Evolutionary conservation across 306 rosid species (phyloP), one percentile per base, ranked within the genome.

Genomic region (Citrullus colocynthis): DNA sequence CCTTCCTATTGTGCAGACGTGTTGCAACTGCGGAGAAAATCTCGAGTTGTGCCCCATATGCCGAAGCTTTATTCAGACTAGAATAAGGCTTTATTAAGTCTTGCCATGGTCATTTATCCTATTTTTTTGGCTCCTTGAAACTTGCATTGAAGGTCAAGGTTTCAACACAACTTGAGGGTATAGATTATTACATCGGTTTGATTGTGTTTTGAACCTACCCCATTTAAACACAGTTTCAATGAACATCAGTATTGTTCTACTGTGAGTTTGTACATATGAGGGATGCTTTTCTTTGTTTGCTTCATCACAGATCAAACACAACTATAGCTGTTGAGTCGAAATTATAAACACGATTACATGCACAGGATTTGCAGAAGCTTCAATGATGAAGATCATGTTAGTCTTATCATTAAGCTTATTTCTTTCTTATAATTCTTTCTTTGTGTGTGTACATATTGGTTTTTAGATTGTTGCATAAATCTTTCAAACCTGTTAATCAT

Each of bases 21-120:
- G 98, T 75, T 90, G 93, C 10, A 87, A 84, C 11, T 90, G 98
- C 75, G 97, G 93, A 85, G 91, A 87, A 80, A 82, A 54, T 81
- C 96, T 90, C 0, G 84, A 91, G 74, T 30, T 41, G 51, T 93
- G 98, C 83, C 97, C 97, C 69, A 88, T 93, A 80, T 93, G 97
- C 86, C 88, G 96, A 75, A 80, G 88, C 81, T 24, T 78, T 54
- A 90, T 93, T 70, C 75, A 77, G 12, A 88, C 92, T 41, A 89
- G 90, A 88, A 91, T 93, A 79, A 87, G 82, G 81, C 96, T 91
- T 73, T 93, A 86, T 77, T 91, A 85, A 45, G 76, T 71, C 36
- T 49, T 48, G 13, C 59, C 59, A 49, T 24, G 2, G n/a, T 69
- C 36, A 14, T 21, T 4, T 69, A 39, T 39, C 51, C 51, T 44